Percentiles rank a stretch among this genome's conserved stretches.
Evolutionary conservation across 495 filamentous ascomycete genomes (phyloP).

Genomic region (Daldinia loculata): DNA sequence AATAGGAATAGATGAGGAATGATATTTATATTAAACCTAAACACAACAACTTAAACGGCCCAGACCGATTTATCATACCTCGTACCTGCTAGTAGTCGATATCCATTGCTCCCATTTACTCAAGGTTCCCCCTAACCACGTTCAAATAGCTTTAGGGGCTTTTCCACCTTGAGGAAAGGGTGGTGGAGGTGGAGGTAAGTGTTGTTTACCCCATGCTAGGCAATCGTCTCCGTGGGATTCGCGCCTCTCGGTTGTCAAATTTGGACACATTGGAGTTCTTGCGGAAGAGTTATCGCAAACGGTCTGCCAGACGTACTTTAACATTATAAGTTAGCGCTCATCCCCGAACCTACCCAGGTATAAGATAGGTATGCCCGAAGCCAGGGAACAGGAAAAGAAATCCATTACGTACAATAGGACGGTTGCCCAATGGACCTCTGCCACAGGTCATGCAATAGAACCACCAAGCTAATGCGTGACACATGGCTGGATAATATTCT

Average conservation of each 20-base stretch:
- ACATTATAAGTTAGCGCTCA: not conserved
- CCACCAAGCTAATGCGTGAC: constrained; percentile 37
- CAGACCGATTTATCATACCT: not conserved
- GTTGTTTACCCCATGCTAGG: constrained; percentile 2
- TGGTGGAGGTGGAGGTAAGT: constrained; percentile 24
- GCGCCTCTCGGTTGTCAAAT: constrained; percentile 18
- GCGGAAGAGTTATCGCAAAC: constrained; percentile 37
- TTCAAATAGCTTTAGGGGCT: not conserved
- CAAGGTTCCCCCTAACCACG: not conserved
- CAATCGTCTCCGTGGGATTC: constrained; percentile 30
- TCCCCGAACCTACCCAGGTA: no score
- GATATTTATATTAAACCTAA: no score
- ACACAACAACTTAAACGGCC: no score
- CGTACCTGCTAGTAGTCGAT: not conserved
- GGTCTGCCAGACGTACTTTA: constrained; percentile 26
- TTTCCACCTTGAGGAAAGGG: not conserved
- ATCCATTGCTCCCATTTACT: not conserved
- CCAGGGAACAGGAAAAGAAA: not conserved
- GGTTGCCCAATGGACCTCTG: constrained; percentile 25
- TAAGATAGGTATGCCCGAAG: no score
- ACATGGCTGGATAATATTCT: constrained; percentile 14
- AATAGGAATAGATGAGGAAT: no score
- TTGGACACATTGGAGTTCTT: constrained; percentile 28
- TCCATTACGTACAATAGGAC: not conserved
- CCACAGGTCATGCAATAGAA: constrained; percentile 39